Evolutionary conservation across 306 rosid genomes (phyloP), one percentile per base, ranked within the genome.

Genomic region (Neltuma alba): DNA sequence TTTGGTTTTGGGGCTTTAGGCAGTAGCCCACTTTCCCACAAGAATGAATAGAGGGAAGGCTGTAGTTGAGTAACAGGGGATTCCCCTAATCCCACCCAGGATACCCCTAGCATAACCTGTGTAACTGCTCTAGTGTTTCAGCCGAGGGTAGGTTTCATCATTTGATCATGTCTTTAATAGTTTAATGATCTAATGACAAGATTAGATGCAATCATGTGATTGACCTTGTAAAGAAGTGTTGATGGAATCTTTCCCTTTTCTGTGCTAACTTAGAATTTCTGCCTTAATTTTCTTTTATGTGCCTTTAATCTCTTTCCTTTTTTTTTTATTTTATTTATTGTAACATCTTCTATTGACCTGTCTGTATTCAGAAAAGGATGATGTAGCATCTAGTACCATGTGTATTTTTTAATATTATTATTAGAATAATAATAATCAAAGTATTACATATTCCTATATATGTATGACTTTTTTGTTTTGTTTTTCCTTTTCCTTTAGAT

Each of bases 401-500:
- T 47, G 58, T n/a, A 7, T 20, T 52, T 52, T 20, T 18, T 1
- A 48, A 14, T 48, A 16, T 48, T 5, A 15, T 48, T 5, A 47
- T 47, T n/a, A n/a, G n/a, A 5, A 47, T 15, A 5, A 48, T 18
- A 48, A 1, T 15, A 48, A 48, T 48, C 23, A 18, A 23, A 18
- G 23, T 48, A 48, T 48, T 48, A 48, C 4, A 14, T 15, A 48
- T 15, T 48, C 18, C 55, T 48, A 48, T 48, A 7, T 48, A 48
- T 48, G 27, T n/a, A 25, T 52, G 27, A 52, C 27, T 20, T 52
- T 8, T 52, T 52, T 52, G n/a, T 20, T 20, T 16, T 16, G 55
- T 3, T 20, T 52, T 14, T 52, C 9, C 58, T 52, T 52, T n/a
- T 52, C 10, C 12, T 27, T 52, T 84, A 94, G 99, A 94, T 92